These are phyloP conservation scores for Albizia julibrissin DNA, from an alignment of 306 rosid genomes.

Conservation along the genomic window DNA sequence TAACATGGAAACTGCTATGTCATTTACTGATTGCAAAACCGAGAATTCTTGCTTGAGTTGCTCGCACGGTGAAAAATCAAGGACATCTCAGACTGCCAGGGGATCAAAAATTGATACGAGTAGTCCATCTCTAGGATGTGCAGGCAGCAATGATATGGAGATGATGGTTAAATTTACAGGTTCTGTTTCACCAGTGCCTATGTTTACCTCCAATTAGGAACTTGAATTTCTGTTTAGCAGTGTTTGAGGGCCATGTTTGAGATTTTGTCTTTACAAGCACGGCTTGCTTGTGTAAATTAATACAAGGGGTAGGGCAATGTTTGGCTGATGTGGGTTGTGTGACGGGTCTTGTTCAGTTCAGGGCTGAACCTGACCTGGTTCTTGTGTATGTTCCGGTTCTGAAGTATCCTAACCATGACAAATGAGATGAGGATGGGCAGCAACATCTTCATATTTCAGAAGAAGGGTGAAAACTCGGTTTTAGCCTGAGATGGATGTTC, in stretches of 20 bases:
- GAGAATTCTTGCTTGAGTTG: constrained; percentile 47
- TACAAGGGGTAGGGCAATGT: constrained; percentile 42
- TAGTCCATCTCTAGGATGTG: constrained; percentile 48
- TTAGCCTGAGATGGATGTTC: constrained; percentile 29
- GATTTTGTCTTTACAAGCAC: constrained; percentile 45
- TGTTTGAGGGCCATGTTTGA: constrained; percentile 38
- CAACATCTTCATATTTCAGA: constrained; percentile 23
- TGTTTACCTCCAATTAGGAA: constrained; percentile 47
- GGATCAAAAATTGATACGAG: constrained; percentile 39
- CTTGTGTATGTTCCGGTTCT: constrained; percentile 31
- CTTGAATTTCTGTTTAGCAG: constrained; percentile 18
- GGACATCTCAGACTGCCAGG: constrained; percentile 34
- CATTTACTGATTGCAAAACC: constrained; percentile 54
- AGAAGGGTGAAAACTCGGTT: constrained; percentile 30
- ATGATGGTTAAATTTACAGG: constrained; percentile 48
- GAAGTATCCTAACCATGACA: constrained; percentile 35
- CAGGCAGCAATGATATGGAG: constrained; percentile 43
- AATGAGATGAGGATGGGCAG: constrained; percentile 40
- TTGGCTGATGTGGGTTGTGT: constrained; percentile 51
- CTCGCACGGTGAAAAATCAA: constrained; percentile 42
- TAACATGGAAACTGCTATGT: constrained; percentile 43
- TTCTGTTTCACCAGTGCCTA: constrained; percentile 37
- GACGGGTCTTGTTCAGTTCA: constrained; percentile 63
- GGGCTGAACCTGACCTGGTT: constrained; percentile 69
- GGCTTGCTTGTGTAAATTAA: constrained; percentile 59